Base-by-base conservation (phyloP, 2,329 filamentous ascomycete species). In the Fonsecaea multimorphosa region DNA sequence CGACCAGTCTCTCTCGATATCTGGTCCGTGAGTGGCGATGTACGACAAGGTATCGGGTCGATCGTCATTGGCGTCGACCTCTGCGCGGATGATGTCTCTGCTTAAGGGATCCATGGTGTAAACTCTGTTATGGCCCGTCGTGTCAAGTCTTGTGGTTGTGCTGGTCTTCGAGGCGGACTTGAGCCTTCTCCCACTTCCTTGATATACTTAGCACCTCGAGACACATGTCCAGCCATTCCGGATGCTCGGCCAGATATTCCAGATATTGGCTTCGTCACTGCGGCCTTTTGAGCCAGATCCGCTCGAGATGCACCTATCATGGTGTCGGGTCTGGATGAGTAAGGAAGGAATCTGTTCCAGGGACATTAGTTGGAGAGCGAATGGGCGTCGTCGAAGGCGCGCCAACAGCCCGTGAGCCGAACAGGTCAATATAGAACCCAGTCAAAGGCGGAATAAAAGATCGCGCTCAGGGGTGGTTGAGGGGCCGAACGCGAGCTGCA, bases 1-100 rank as follows among this genome's bases (percentile, higher is more conserved):
- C 7, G 62, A 44, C 55, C 62, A 59, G 34, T 59, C 56, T 62
- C 63, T 57, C 44, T 65, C 63, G 19, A 65, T 58, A 34, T 65
- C 63, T 29, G 63, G 63, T 12, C 63, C 63, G 27, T 65, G 53
- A 8, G 63, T 58, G 24, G 63, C 63, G 16, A 65, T 61, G 32
- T 65, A 54, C 5, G 63, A 62, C 22, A 65, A 44, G 27, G 53
- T 61, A 31, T 65, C 58, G 16, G 32, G 14, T 61, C 63, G 52
- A 34, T 58, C 54, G 11, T 27, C 54, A 38, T 65, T 61, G n/a
- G 63, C 63, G 31, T 65, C 63, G 29, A 65, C 58, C 36, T 65
- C 63, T 40, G 63, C 63, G 36, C 58, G 44, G 19, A 65, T 65
- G 32, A 65, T 40, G 34, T 65, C 58, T 36, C 63, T 57, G 44